Base-by-base conservation (phyloP, 2,329 filamentous ascomycete species). In the Aspergillus sp. region DNA sequence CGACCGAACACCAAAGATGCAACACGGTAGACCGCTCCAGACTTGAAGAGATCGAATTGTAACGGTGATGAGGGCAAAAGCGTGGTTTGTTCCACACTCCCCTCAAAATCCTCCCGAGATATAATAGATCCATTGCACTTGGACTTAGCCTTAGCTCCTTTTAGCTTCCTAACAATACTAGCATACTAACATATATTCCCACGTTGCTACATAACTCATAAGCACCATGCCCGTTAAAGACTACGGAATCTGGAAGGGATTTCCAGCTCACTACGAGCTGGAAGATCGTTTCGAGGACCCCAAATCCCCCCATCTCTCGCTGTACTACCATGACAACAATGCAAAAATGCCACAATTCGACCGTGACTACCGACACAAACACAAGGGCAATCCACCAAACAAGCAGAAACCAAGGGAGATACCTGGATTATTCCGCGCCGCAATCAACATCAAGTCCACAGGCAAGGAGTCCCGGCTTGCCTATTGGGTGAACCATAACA, bases 161-260 rank as follows among this genome's bases (percentile, higher is more conserved):
- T 19, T n/a, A 9, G 15, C 17, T 10, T 17, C 39, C 0, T 2
- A 10, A 2, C 39, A 19, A 9, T 4, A 7, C 8, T 43, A 10
- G 17, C 12, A 39, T n/a, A 6, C 17, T 9, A 17, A n/a, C 3
- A n/a, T 41, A 41, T 17, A 8, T 17, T 9, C 38, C 0, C 3
- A 41, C 6, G 13, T 6, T n/a, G 38, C 17, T 8, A 41, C 38
- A 17, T 6, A 7, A 15, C 5, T 17, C 23, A 25, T 7, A 47
- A 30, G 32, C 32, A 57, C 12, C 41, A 68, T 68, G 66, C 64
- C 64, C 1, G 38, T 65, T 10, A 7, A 41, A 15, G 48, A 62
- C 23, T 68, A 68, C 51, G 66, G 66, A 25, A 55, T 68, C 2
- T 68, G 65, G 66, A 67, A 66, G 43, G 62, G 45, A 28, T 43